Evolutionary conservation across 1,284 basidiomycete species (phyloP).

Genomic region (Wallemia ichthyophaga): DNA sequence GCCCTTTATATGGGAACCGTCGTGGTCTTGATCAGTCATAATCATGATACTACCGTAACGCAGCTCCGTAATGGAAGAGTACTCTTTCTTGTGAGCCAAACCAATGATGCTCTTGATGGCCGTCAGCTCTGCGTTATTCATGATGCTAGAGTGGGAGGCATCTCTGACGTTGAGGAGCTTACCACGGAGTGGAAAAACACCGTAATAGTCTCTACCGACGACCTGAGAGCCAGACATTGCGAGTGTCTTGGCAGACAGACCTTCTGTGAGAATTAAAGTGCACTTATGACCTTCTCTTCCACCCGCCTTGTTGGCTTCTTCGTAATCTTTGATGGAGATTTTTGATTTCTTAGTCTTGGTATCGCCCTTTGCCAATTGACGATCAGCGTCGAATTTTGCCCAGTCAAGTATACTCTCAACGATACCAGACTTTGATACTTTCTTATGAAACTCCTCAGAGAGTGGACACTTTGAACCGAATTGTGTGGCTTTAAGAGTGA

Average conservation of each 20-base stretch:
- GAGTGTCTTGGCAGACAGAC: conserved; percentile 91
- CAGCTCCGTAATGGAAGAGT: conserved; percentile 36
- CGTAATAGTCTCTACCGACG: conserved; percentile 85
- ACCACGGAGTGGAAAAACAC: conserved; percentile 89
- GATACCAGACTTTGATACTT: conserved; percentile 69
- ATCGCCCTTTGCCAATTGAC: background rate
- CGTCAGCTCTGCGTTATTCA: conserved; percentile 93
- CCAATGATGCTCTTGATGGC: conserved; percentile 97
- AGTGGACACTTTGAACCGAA: conserved; percentile 68
- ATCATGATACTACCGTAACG: conserved; percentile 95
- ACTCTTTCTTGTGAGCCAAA: conserved; percentile 74
- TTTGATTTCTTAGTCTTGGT: background rate
- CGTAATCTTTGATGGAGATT: conserved; percentile 42
- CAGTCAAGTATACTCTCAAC: conserved; percentile 78
- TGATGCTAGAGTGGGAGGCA: conserved; percentile 77
- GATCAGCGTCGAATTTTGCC: conserved; percentile 91
- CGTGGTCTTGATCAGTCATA: conserved; percentile 45
- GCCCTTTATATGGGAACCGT: conserved; percentile 98
- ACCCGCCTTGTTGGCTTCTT: conserved; percentile 94
- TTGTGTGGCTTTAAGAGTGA: conserved; percentile 63
- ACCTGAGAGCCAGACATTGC: conserved; percentile 82
- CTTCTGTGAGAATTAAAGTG: conserved; percentile 92
- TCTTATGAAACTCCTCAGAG: conserved; percentile 84
- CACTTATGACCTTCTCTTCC: conserved; percentile 50
- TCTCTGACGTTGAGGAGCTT: conserved; percentile 95